These are phyloP conservation scores for Hysterium pulicare DNA, from an alignment of 2,329 filamentous ascomycete species.

Conservation along the genomic window DNA sequence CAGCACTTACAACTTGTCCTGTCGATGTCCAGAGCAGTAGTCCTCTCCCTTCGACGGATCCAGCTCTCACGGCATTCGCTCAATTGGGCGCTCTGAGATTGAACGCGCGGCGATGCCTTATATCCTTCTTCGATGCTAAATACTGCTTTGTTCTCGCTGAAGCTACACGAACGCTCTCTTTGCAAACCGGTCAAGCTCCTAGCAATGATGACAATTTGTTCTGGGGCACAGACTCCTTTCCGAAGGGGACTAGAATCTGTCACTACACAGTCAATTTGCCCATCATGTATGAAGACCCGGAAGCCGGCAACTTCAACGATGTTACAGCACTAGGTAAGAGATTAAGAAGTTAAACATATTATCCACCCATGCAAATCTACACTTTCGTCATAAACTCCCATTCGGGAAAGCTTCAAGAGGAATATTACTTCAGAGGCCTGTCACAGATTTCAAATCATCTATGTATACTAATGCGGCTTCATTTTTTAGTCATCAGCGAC, in stretches of 20 bases:
- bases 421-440: no score
- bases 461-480: no score
- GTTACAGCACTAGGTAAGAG: no score
- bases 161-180: slow-evolving; percentile 28
- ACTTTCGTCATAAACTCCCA: no score
- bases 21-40: slow-evolving; percentile 6
- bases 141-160: slow-evolving; percentile 37
- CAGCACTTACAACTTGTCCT: slow-evolving; percentile 4
- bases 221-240: slow-evolving; percentile 32
- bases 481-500: slow-evolving; percentile 13
- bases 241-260: slow-evolving; percentile 32
- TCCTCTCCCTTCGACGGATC: slow-evolving; percentile 26
- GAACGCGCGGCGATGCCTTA: slow-evolving; percentile 32
- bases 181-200: slow-evolving; percentile 25
- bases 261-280: slow-evolving; percentile 31
- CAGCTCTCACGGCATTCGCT: slow-evolving; percentile 35
- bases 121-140: slow-evolving; percentile 38
- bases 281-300: slow-evolving; percentile 11
- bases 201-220: slow-evolving; percentile 26
- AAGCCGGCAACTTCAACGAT: slow-evolving; percentile 15
- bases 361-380: slow-evolving; percentile 2
- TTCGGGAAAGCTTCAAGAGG: no score
- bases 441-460: no score
- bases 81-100: slow-evolving; percentile 38
- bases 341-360: no score